Conservation (phyloP, 75 land plant genomes). For the Selaginella tamariscina region DNA sequence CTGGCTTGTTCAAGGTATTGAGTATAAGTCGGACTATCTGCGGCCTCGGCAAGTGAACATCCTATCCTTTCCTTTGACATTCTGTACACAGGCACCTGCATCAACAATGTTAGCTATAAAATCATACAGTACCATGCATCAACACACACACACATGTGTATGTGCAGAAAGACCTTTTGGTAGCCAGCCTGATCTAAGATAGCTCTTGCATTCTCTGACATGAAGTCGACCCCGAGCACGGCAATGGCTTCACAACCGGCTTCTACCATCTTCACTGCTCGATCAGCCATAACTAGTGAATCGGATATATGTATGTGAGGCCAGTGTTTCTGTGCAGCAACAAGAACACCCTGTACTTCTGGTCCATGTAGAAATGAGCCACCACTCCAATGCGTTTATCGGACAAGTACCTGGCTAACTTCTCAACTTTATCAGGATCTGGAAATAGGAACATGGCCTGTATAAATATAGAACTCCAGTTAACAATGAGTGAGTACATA, state of each 20-base stretch:
- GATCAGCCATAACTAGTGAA: slow-evolving; percentile 95
- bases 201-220: slow-evolving; percentile 99
- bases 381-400: slow-evolving; percentile 80
- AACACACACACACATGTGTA: not conserved
- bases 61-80: slow-evolving; percentile 87
- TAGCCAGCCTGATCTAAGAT: slow-evolving; percentile 89
- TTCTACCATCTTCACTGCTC: slow-evolving; percentile 84
- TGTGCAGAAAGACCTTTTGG: slow-evolving; percentile 32
- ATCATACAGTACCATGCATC: not conserved
- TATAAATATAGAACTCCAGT: slow-evolving; percentile 13
- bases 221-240: slow-evolving; percentile 94
- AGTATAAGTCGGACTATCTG: slow-evolving; percentile 63
- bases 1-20: slow-evolving; percentile 55
- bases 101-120: not conserved
- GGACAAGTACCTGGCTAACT: slow-evolving; percentile 50
- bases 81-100: slow-evolving; percentile 81
- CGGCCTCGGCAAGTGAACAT: slow-evolving; percentile 95
- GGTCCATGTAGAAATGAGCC: slow-evolving; percentile 99
- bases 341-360: slow-evolving; percentile 91
- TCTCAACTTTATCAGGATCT: slow-evolving; percentile 40
- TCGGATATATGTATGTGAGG: slow-evolving; percentile 93
- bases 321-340: slow-evolving; percentile 86
- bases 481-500: not conserved
- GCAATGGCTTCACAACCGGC: slow-evolving; percentile 71
- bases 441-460: slow-evolving; percentile 83